These are phyloP conservation scores for Physcomitrellopsis africana DNA, from an alignment of 225 moss, liverwort and hornwort genomes.

Conservation along the genomic window DNA sequence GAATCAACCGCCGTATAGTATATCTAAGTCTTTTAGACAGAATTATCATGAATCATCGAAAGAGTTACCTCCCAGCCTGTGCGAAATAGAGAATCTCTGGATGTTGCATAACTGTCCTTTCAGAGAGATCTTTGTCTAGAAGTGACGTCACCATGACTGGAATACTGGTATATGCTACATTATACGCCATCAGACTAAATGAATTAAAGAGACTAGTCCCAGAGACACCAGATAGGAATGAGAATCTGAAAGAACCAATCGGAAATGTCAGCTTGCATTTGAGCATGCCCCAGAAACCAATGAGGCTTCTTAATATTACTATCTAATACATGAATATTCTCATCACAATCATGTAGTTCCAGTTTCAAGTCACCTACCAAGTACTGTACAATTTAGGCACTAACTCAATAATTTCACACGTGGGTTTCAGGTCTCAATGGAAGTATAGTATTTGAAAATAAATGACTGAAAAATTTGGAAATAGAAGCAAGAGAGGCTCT, in stretches of 20 bases:
- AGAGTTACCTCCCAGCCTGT: slow-evolving; percentile 85
- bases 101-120: slow-evolving; percentile 79
- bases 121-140: slow-evolving; percentile 90
- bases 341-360: neutral
- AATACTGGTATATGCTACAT: slow-evolving; percentile 92
- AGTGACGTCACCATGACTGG: slow-evolving; percentile 89
- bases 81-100: slow-evolving; percentile 93
- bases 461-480: slow-evolving; percentile 10
- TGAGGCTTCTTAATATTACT: no score
- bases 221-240: slow-evolving; percentile 93
- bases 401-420: neutral
- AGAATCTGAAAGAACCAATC: slow-evolving; percentile 60
- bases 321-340: slow-evolving; percentile 4
- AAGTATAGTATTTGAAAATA: slow-evolving; percentile 10
- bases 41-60: slow-evolving; percentile 20
- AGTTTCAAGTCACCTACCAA: neutral
- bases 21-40: slow-evolving; percentile 9
- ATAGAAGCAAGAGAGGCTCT: slow-evolving; percentile 32
- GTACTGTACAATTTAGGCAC: neutral
- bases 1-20: slow-evolving; percentile 10
- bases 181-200: slow-evolving; percentile 95
- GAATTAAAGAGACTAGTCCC: slow-evolving; percentile 96
- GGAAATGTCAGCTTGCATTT: slow-evolving; percentile 30
- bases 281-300: neutral
- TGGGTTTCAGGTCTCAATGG: neutral